Evolutionary conservation across 345 rosid genomes (phyloP), one percentile per base, ranked within the genome.

Genomic region (Populus nigra): DNA sequence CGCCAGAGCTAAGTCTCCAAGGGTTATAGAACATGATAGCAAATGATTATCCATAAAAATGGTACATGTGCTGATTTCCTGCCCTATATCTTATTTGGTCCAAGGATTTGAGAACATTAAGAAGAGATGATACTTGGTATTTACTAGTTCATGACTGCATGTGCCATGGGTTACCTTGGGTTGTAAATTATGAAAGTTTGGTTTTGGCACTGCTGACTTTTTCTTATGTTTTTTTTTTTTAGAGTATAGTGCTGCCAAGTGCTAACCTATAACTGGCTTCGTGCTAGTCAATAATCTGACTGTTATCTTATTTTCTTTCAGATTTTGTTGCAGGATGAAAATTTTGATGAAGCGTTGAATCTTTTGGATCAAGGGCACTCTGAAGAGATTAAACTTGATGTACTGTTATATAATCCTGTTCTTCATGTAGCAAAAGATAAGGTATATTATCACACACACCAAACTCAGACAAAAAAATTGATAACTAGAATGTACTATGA

Each of bases 321-420:
- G 98, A 77, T 89, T 79, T 61, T 82, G 86, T 65, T 93, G 84
- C 84, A 88, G 29, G 57, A 74, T 77, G 84, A 67, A 65, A 79
- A 87, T 49, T 86, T 88, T 25, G 87, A 88, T 80, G 91, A 85
- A 78, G 93, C 86, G 29, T 73, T 91, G 72, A 68, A 83, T 73
- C 86, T 95, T 71, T 71, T 91, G 83, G 91, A 88, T 80, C 92
- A 53, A 68, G 81, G 88, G 68, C 83, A 69, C 74, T 80, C 76
- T 23, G 94, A 89, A 75, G 90, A 80, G 76, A 70, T 81, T 78
- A 82, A 81, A 57, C 82, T 79, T 62, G 96, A 93, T 83, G 65
- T 86, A 77, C 61, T 87, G 69, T 69, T 89, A n/a, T 92, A 86
- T 79, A 92, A 95, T 83, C 83, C 92, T 62, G 71, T 93, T 74